These are phyloP conservation scores for Colletotrichum paranaense DNA, from an alignment of 2,329 filamentous ascomycete genomes.

Conservation along the genomic window DNA sequence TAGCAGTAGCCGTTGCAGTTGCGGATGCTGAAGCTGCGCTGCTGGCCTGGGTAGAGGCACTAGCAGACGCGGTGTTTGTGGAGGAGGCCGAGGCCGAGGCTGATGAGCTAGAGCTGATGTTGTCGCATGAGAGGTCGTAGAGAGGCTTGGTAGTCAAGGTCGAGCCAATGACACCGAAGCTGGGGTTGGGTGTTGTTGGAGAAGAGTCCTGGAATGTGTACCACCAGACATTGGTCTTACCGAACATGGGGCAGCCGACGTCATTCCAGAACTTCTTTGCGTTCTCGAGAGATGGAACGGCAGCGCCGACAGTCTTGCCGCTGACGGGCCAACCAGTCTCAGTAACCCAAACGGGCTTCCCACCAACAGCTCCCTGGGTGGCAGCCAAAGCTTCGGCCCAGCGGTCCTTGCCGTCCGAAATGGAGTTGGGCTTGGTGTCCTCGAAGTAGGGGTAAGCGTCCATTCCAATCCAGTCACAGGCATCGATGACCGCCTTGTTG, in stretches of 20 bases:
- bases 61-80: slow-evolving; percentile 35
- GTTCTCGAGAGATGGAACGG: slow-evolving; percentile 72
- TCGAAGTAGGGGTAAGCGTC: slow-evolving; percentile 91
- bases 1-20: slow-evolving; percentile 27
- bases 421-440: slow-evolving; percentile 72
- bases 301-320: slow-evolving; percentile 71
- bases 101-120: slow-evolving; percentile 36
- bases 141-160: slow-evolving; percentile 65
- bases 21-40: slow-evolving; percentile 20
- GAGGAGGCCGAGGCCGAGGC: slow-evolving; percentile 35
- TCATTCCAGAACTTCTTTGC: slow-evolving; percentile 85
- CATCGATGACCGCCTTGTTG: slow-evolving; percentile 77
- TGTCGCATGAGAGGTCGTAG: slow-evolving; percentile 71
- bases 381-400: slow-evolving; percentile 75
- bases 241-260: slow-evolving; percentile 79
- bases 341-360: slow-evolving; percentile 85
- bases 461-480: slow-evolving; percentile 83
- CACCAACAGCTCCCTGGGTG: slow-evolving; percentile 67
- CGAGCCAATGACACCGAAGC: slow-evolving; percentile 76
- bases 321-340: slow-evolving; percentile 89
- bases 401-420: slow-evolving; percentile 71
- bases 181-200: slow-evolving; percentile 70
- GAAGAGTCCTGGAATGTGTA: slow-evolving; percentile 78
- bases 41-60: slow-evolving; percentile 32
- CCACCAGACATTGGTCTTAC: slow-evolving; percentile 77